phyloP scores from a whole-genome alignment of 2,329 filamentous ascomycete species.

The Stagonosporopsis tanaceti region DNA sequence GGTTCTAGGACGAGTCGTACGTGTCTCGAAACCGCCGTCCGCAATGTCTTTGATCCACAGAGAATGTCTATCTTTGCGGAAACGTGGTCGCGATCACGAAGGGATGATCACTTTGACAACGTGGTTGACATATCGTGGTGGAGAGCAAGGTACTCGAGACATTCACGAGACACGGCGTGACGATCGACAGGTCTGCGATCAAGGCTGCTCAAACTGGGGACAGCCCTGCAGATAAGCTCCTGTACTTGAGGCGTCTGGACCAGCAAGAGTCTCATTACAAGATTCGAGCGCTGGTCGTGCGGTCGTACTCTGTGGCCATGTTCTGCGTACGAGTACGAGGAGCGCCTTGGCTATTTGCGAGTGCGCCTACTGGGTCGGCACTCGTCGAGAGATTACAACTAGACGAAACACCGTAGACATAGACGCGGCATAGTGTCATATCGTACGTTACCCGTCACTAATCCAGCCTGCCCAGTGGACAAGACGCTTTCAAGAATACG shows the following conservation, averaged over 20 bases:
- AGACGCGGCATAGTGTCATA: neutral
- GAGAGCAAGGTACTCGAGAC: slow-evolving; percentile 17
- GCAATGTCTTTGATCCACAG: neutral
- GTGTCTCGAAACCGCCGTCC: neutral
- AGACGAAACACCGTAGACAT: neutral
- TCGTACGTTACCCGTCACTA: neutral
- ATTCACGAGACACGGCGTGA: slow-evolving; percentile 22
- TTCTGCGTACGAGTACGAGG: neutral
- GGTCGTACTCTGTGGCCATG: neutral
- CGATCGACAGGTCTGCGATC: slow-evolving; percentile 11
- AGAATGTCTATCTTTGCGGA: neutral
- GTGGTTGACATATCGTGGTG: neutral
- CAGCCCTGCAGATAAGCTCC: neutral
- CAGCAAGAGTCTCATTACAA: neutral
- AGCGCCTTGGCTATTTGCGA: neutral
- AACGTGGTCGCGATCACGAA: neutral
- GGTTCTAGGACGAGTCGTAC: slow-evolving; percentile 5
- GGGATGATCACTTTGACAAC: neutral
- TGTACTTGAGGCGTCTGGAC: neutral
- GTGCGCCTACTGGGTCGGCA: neutral
- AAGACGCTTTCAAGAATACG: slow-evolving; percentile 13
- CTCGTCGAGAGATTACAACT: neutral
- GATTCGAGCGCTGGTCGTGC: neutral
- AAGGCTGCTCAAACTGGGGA: slow-evolving; percentile 1
- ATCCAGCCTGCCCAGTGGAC: slow-evolving; percentile 22